Conservation (phyloP, 768 basidiomycete genomes). For the Guyanaporus albipodus region DNA sequence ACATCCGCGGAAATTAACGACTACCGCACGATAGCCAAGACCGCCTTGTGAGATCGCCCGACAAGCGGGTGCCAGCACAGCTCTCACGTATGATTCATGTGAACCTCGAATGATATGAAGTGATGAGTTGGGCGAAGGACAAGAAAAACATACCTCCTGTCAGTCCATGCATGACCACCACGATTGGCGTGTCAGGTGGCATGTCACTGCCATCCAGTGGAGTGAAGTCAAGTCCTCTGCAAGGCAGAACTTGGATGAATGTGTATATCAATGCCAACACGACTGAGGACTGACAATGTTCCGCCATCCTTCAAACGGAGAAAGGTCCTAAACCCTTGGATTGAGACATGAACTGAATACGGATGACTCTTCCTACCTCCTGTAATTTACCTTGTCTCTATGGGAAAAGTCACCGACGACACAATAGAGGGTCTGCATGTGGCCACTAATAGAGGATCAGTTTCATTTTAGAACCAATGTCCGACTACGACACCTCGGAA, state of each 20-base stretch:
- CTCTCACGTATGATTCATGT: slow-evolving; percentile 86
- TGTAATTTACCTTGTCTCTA: slow-evolving; percentile 29
- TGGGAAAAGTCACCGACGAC: slow-evolving; percentile 30
- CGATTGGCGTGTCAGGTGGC: slow-evolving; percentile 24
- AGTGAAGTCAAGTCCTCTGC: slow-evolving; percentile 33
- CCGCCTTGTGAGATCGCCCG: slow-evolving; percentile 73
- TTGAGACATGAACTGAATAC: slow-evolving; percentile 8
- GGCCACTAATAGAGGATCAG: slow-evolving; percentile 26
- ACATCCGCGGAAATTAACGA: slow-evolving; percentile 94
- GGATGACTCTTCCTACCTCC: slow-evolving; percentile 18
- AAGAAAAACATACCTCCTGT: slow-evolving; percentile 27
- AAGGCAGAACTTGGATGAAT: neutral
- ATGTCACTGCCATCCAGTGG: slow-evolving; percentile 24
- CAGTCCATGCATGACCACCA: slow-evolving; percentile 32
- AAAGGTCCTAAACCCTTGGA: slow-evolving; percentile 17
- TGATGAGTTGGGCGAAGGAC: neutral
- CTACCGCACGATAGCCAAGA: slow-evolving; percentile 83
- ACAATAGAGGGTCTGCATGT: slow-evolving; percentile 32
- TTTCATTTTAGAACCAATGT: neutral
- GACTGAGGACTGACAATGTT: slow-evolving; percentile 27
- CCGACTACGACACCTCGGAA: slow-evolving; percentile 25
- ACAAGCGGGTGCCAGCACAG: slow-evolving; percentile 72
- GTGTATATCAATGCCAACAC: neutral
- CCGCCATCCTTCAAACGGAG: slow-evolving; percentile 31
- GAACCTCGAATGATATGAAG: slow-evolving; percentile 50